These are phyloP conservation scores for Kwoniella shandongensis DNA, from an alignment of 768 basidiomycete species.

Conservation along the genomic window DNA sequence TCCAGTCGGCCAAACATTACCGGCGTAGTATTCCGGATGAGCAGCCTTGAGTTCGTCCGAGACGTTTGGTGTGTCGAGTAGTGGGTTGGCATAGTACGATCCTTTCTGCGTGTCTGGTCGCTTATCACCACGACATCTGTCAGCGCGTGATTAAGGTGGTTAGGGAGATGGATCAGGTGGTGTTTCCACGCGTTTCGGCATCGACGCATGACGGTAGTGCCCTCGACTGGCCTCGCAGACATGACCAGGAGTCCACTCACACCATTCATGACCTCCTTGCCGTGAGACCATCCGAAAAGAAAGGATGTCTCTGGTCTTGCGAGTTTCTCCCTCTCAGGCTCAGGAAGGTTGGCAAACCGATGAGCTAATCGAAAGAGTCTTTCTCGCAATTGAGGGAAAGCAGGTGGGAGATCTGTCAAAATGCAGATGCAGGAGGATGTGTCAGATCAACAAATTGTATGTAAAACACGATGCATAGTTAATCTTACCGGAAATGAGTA, in stretches of 20 bases:
- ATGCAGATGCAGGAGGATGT: background rate
- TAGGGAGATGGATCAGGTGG: no score
- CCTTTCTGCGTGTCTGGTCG: constrained; percentile 77
- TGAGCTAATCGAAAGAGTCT: constrained; percentile 72
- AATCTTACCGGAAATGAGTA: constrained; percentile 43
- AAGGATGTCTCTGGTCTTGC: constrained; percentile 71
- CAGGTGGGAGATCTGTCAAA: constrained; percentile 66
- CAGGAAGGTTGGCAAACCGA: constrained; percentile 71
- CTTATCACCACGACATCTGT: constrained; percentile 18
- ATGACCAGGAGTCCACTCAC: constrained; percentile 37
- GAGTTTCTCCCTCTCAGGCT: constrained; percentile 68
- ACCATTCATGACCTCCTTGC: constrained; percentile 98
- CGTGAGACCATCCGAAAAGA: constrained; percentile 98
- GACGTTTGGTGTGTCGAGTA: constrained; percentile 67
- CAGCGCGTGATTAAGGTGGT: no score
- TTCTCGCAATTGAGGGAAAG: constrained; percentile 66
- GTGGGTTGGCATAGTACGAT: constrained; percentile 86
- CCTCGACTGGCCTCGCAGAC: background rate
- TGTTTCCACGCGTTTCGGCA: background rate
- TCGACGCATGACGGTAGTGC: background rate
- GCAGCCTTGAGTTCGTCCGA: constrained; percentile 59
- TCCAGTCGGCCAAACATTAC: constrained; percentile 73
- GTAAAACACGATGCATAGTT: background rate
- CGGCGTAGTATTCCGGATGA: constrained; percentile 81
- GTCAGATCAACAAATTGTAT: background rate